Evolutionary conservation across 768 basidiomycete species (phyloP), one percentile per base, ranked within the genome.

Genomic region (Kwoniella heveanensis): DNA sequence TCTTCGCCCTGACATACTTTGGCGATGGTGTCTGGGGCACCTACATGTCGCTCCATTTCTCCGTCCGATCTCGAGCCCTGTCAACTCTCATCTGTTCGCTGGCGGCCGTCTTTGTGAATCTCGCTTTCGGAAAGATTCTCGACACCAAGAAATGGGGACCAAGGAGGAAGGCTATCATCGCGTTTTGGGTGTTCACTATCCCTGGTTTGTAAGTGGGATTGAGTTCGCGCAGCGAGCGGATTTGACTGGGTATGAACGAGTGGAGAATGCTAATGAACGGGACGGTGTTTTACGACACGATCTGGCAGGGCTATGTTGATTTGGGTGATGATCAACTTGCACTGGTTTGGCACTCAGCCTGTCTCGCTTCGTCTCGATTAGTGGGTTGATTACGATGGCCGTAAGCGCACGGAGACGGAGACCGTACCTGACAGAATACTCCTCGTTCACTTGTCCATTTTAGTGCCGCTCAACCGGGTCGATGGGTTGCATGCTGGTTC

Each of bases 51-150:
- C 26, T 51, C 30, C 51, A 60, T 22, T 53, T 53, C 25, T 30
- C 47, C 12, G 58, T 60, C n/a, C 58, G 58, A 27, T 37, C 30
- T 25, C 52, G 58, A 60, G 58, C 58, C n/a, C n/a, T 52, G 12
- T 51, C 58, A 4, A 51, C 58, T 12, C 36, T 60, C 22, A n/a
- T 55, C 19, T 36, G 32, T 25, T 48, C 32, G 2, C 17, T 29
- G 19, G 30, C 30, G 27, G 58, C 27, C 2, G 30, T 53, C 10
- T 21, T 52, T 5, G 49, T 36, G n/a, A 52, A 52, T 15, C n/a
- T 52, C 24, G 49, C 36, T 13, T 37, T 48, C 24, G 29, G 30
- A 24, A 37, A 24, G 32, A 55, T 55, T 12, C 32, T 46, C n/a
- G 39, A 55, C 21, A 46, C 54, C 15, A 46, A 46, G 36, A 5